phyloP scores from a whole-genome alignment of 495 filamentous ascomycete genomes.

The Hyaloscypha variabilis region DNA sequence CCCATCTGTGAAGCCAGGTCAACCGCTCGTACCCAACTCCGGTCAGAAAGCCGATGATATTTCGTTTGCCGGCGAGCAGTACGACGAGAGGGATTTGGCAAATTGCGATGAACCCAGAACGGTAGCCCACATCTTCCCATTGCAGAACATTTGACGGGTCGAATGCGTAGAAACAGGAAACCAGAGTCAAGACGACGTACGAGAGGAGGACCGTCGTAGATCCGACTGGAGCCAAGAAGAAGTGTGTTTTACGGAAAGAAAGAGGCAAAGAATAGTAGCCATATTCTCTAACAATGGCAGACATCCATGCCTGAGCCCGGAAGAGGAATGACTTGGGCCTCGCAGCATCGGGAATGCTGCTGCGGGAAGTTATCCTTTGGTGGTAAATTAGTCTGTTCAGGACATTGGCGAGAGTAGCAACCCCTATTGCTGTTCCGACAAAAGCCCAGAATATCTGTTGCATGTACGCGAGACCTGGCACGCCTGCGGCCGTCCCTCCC shows the following conservation, averaged over 20 bases:
- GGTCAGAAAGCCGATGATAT: slow-evolving; percentile 68
- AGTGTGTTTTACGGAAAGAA: slow-evolving; percentile 45
- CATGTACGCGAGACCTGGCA: slow-evolving; percentile 48
- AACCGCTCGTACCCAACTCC: slow-evolving; percentile 74
- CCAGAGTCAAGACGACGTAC: slow-evolving; percentile 62
- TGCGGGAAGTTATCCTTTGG: slow-evolving; percentile 41
- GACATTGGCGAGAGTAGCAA: slow-evolving; percentile 52
- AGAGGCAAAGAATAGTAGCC: slow-evolving; percentile 65
- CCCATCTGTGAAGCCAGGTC: slow-evolving; percentile 86
- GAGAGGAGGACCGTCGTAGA: slow-evolving; percentile 52
- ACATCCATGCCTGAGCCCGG: slow-evolving; percentile 64
- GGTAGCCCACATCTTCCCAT: slow-evolving; percentile 76
- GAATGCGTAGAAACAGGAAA: slow-evolving; percentile 50
- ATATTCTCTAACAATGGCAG: slow-evolving; percentile 68
- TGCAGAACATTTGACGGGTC: slow-evolving; percentile 35
- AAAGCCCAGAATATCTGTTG: slow-evolving; percentile 62
- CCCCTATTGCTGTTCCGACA: slow-evolving; percentile 54
- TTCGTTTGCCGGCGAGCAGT: slow-evolving; percentile 77
- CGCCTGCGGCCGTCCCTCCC: slow-evolving; percentile 42
- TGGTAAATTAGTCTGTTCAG: slow-evolving; percentile 35
- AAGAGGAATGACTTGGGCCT: slow-evolving; percentile 64
- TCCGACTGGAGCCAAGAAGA: slow-evolving; percentile 58
- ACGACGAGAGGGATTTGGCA: slow-evolving; percentile 80
- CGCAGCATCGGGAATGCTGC: slow-evolving; percentile 42
- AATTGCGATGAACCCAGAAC: slow-evolving; percentile 74